Evolutionary conservation across 1,284 basidiomycete genomes (phyloP).

Genomic region (Agaricales sp.): DNA sequence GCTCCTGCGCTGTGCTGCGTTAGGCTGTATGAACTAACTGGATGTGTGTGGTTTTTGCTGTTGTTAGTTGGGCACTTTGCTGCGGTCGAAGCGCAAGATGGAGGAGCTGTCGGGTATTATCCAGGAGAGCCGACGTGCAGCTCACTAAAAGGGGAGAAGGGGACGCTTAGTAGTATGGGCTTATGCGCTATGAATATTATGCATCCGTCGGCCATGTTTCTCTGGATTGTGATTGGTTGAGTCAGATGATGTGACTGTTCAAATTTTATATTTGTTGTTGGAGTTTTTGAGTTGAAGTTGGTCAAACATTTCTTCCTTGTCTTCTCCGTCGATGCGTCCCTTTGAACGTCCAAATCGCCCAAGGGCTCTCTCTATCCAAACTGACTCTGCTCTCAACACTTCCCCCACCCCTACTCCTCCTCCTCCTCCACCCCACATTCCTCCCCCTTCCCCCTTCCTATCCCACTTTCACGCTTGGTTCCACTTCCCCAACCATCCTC

Average conservation of each 20-base stretch:
- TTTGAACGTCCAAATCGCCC: slow-evolving; percentile 30
- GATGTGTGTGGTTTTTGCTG: slow-evolving; percentile 5
- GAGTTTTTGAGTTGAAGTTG: neutral
- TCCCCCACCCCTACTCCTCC: slow-evolving; percentile 14
- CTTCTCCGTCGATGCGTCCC: slow-evolving; percentile 37
- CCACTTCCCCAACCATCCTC: slow-evolving; percentile 29
- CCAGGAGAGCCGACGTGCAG: slow-evolving; percentile 79
- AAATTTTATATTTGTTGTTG: neutral
- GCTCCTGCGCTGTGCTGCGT: slow-evolving; percentile 3
- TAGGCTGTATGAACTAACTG: slow-evolving; percentile 2
- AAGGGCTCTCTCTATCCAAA: slow-evolving; percentile 2
- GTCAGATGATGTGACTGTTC: neutral
- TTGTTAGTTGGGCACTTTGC: slow-evolving; percentile 80
- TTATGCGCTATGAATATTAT: slow-evolving; percentile 3
- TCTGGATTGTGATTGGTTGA: neutral
- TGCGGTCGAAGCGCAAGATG: slow-evolving; percentile 95
- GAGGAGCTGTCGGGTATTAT: slow-evolving; percentile 90
- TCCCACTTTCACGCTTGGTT: slow-evolving; percentile 43
- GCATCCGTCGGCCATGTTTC: slow-evolving; percentile 8
- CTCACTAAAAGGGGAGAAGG: slow-evolving; percentile 35
- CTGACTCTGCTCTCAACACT: slow-evolving; percentile 6
- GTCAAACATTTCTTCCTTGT: slow-evolving; percentile 30
- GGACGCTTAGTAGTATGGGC: slow-evolving; percentile 2
- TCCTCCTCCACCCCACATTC: slow-evolving; percentile 21
- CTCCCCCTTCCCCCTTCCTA: slow-evolving; percentile 28